Evolutionary conservation across 495 filamentous ascomycete genomes (phyloP).

Genomic region (Pyronema domesticum): DNA sequence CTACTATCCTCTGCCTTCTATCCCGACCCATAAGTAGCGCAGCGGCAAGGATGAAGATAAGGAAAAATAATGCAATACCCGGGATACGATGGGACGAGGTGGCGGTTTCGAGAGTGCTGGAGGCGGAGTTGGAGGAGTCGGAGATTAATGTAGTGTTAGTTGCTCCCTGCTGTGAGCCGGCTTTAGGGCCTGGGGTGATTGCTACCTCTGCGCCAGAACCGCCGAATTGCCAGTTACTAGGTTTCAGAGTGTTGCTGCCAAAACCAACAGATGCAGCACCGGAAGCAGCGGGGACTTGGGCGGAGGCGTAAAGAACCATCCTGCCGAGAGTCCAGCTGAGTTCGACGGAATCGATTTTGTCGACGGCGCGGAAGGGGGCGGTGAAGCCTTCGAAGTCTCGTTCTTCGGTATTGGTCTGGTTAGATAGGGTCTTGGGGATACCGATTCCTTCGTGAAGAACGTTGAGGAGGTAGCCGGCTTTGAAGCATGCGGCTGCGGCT

Average conservation of each 20-base stretch:
- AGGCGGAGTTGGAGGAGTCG: constrained; percentile 51
- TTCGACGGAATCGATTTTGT: constrained; percentile 81
- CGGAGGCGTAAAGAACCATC: constrained; percentile 91
- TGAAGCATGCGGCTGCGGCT: constrained; percentile 84
- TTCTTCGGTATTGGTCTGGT: constrained; percentile 49
- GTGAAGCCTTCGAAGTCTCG: constrained; percentile 61
- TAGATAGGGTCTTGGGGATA: constrained; percentile 47
- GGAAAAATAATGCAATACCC: constrained; percentile 57
- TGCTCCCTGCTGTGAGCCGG: background rate
- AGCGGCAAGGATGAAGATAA: constrained; percentile 41
- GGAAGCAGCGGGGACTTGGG: constrained; percentile 52
- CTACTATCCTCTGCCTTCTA: constrained; percentile 47
- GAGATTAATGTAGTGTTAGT: background rate
- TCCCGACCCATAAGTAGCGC: constrained; percentile 53
- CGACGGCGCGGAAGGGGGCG: constrained; percentile 78
- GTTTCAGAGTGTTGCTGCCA: constrained; percentile 48
- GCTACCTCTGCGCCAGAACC: background rate
- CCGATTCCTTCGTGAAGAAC: constrained; percentile 91
- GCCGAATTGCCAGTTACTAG: constrained; percentile 55
- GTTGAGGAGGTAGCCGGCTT: constrained; percentile 93
- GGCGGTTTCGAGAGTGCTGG: constrained; percentile 40
- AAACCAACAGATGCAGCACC: constrained; percentile 66
- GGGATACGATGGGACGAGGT: constrained; percentile 48
- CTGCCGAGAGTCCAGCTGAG: constrained; percentile 98
- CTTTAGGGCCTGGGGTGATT: too few relatives aligned